Base-by-base conservation (phyloP, 176 grass and related monocot species). In the Juncus inflexus region DNA sequence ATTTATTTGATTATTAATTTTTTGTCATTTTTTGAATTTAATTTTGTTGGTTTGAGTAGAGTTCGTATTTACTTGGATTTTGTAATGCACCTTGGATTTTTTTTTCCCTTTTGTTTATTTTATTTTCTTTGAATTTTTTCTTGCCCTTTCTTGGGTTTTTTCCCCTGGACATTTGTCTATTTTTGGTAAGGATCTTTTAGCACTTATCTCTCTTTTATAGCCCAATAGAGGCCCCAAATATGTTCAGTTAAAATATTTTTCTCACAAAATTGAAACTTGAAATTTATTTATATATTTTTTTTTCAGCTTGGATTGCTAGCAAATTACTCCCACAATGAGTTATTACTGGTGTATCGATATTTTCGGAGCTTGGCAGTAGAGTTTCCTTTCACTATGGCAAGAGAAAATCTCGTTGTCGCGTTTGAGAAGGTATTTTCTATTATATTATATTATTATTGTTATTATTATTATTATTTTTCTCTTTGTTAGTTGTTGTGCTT, bases 361-460 rank as follows among this genome's bases (percentile, higher is more conserved):
- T 97, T 91, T 52, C 77, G 92, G 70, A 97, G 92, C 83, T 86
- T 97, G 77, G 92, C 92, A 38, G 82, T 80, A 63, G 87, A 97
- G 58, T 81, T 36, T 72, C 85, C 92, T 50, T 97, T 97, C 66
- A 61, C 74, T 41, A 91, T 86, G 59, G 92, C 92, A 35, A 84
- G 92, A 58, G 92, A 97, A 51, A 97, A 97, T 66, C 76, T 97
- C 64, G 85, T 97, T 70, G 82, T 97, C 61, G 84, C 83, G 61
- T 97, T 97, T 81, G 92, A 97, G 64, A 97, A 86, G 87, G 92
- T 97, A 79, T 28, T 28, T 28, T 28, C 19, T 28, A 19, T 8
- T 15, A 47, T 6, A 19, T 8, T 15, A 47, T 6, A 6, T 47
- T 47, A 47, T 47, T 47, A 47, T 5, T 9, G 9, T 47, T 6